Conservation (phyloP, 2,329 filamentous ascomycete species). For the Talaromyces funiculosus region DNA sequence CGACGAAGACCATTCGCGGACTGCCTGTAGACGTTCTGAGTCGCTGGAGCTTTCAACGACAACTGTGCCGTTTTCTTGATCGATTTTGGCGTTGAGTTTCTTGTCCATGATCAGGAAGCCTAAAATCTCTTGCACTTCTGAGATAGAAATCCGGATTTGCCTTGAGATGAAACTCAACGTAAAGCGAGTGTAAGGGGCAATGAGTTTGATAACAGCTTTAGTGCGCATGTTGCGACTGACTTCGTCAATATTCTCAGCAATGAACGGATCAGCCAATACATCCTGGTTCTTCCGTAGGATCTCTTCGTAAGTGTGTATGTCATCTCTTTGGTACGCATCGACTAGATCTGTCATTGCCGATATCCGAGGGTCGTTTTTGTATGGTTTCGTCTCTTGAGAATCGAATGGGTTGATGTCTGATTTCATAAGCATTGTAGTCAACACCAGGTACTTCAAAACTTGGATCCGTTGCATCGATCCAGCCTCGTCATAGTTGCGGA, state of each 20-base stretch:
- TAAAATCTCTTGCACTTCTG: slow-evolving; percentile 92
- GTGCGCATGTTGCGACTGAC: slow-evolving; percentile 97
- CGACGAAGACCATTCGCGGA: slow-evolving; percentile 66
- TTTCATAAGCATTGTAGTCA: slow-evolving; percentile 97
- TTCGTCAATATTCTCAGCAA: slow-evolving; percentile 98
- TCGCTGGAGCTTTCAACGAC: slow-evolving; percentile 72
- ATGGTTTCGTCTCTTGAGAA: slow-evolving; percentile 97
- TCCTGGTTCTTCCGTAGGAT: slow-evolving; percentile 84
- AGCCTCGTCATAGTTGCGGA: slow-evolving; percentile 97
- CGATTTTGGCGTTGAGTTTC: slow-evolving; percentile 79
- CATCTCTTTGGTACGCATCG: slow-evolving; percentile 91
- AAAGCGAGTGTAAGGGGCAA: slow-evolving; percentile 92
- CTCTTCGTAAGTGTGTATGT: slow-evolving; percentile 84
- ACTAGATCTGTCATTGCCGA: slow-evolving; percentile 96
- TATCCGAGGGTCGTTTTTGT: slow-evolving; percentile 91
- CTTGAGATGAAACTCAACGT: slow-evolving; percentile 80
- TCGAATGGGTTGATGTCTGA: slow-evolving; percentile 98
- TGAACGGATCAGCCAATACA: slow-evolving; percentile 86
- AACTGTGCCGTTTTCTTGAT: slow-evolving; percentile 79
- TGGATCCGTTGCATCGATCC: slow-evolving; percentile 94
- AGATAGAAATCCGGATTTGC: slow-evolving; percentile 75
- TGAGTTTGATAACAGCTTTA: slow-evolving; percentile 87
- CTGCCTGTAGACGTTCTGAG: slow-evolving; percentile 61
- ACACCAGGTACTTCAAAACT: slow-evolving; percentile 91
- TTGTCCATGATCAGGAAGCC: slow-evolving; percentile 88